Percentiles rank a stretch among this genome's conserved stretches.
These are phyloP conservation scores for Acrodontium crateriforme DNA, from an alignment of 2,329 filamentous ascomycete species.

Conservation along the genomic window DNA sequence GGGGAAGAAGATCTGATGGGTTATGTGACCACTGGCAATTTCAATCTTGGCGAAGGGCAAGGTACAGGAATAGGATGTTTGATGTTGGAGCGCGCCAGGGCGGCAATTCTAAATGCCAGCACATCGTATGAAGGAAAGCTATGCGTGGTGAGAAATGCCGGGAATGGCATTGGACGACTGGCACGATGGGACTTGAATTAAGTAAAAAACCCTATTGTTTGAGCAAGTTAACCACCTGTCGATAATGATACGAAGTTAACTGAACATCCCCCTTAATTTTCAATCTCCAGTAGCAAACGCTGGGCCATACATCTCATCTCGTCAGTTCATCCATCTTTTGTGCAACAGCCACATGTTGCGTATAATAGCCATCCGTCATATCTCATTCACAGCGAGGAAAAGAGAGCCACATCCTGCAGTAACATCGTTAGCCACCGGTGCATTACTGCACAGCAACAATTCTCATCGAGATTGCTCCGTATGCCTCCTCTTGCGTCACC, in stretches of 20 bases:
- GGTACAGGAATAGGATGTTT: slow-evolving; percentile 65
- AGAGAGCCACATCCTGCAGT: too few relatives aligned
- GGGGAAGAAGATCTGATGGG: slow-evolving; percentile 65
- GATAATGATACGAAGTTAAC: too few relatives aligned
- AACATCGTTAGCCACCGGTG: too few relatives aligned
- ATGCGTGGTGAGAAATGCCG: slow-evolving; percentile 72
- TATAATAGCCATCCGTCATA: too few relatives aligned
- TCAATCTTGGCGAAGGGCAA: slow-evolving; percentile 61
- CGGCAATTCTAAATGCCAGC: slow-evolving; percentile 21
- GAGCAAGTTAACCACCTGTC: too few relatives aligned
- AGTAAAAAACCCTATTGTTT: too few relatives aligned
- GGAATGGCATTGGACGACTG: slow-evolving; percentile 64
- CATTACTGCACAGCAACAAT: slow-evolving; percentile 1
- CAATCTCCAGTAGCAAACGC: too few relatives aligned
- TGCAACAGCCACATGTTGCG: too few relatives aligned
- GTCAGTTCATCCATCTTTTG: too few relatives aligned
- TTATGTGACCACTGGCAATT: slow-evolving; percentile 79
- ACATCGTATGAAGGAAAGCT: slow-evolving; percentile 40
- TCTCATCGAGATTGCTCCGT: slow-evolving; percentile 20
- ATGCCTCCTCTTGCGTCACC: slow-evolving; percentile 40
- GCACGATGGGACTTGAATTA: slow-evolving; percentile 66
- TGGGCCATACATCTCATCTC: too few relatives aligned
- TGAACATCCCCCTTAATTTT: too few relatives aligned
- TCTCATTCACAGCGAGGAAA: too few relatives aligned
- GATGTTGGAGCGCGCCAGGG: slow-evolving; percentile 43